Evolutionary conservation across 768 basidiomycete genomes (phyloP).

Genomic region (Roridomyces roridus): DNA sequence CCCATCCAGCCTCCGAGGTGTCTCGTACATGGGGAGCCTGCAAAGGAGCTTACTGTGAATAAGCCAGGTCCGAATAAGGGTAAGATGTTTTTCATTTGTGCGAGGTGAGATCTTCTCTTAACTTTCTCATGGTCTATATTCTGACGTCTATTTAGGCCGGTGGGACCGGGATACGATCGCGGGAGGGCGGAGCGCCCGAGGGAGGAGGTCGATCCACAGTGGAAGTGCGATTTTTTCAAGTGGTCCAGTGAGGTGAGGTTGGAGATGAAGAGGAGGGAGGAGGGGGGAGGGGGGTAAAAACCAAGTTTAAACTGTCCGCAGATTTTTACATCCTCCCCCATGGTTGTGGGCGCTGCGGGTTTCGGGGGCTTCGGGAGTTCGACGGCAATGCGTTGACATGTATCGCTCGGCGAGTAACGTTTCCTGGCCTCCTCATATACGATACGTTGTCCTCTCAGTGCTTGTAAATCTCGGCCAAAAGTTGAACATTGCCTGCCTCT

Average conservation of each 20-base stretch:
- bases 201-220: constrained; percentile 80
- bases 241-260: constrained; percentile 78
- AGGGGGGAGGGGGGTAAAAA: too few relatives aligned
- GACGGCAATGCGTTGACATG: too few relatives aligned
- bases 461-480: too few relatives aligned
- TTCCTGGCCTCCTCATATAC: too few relatives aligned
- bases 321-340: too few relatives aligned
- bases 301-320: too few relatives aligned
- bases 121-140: too few relatives aligned
- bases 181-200: constrained; percentile 72
- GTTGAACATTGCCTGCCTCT: too few relatives aligned
- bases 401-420: too few relatives aligned
- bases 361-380: too few relatives aligned
- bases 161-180: constrained; percentile 89
- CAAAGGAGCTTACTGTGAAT: constrained; percentile 81
- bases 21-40: constrained; percentile 72
- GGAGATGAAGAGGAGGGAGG: constrained; percentile 50
- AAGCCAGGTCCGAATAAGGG: constrained; percentile 90
- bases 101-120: constrained; percentile 63
- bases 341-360: too few relatives aligned
- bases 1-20: constrained; percentile 75
- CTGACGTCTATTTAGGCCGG: constrained; percentile 79
- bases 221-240: constrained; percentile 83
- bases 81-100: constrained; percentile 82
- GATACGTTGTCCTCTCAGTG: too few relatives aligned